phyloP scores from a whole-genome alignment of 139 green algal species.

The Picochlorum sp. region DNA sequence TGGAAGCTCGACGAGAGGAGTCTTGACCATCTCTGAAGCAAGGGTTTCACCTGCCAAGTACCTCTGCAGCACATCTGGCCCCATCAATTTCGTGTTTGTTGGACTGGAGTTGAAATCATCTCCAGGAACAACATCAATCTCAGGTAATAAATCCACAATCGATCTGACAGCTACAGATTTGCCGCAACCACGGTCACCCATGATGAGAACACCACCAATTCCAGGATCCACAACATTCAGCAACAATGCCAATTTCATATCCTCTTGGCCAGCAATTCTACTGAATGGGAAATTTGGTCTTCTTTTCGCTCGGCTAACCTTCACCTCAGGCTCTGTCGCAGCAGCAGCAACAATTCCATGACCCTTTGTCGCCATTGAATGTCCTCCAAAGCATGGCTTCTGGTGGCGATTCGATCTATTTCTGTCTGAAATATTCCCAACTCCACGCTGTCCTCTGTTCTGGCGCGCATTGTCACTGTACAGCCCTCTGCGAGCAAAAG shows the following conservation, averaged over 20 bases:
- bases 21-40: constrained; percentile 41
- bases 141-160: constrained; percentile 75
- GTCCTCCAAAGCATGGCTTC: too few relatives aligned
- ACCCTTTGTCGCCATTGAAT: too few relatives aligned
- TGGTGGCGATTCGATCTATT: too few relatives aligned
- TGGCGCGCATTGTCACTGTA: too few relatives aligned
- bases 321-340: not conserved
- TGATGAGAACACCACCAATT: constrained; percentile 88
- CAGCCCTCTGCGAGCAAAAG: too few relatives aligned
- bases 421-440: too few relatives aligned
- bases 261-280: constrained; percentile 77
- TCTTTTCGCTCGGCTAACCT: constrained; percentile 1
- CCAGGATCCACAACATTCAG: constrained; percentile 82
- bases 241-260: constrained; percentile 87
- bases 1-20: constrained; percentile 83
- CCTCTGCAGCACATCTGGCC: constrained; percentile 35
- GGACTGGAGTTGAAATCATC: constrained; percentile 87
- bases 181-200: constrained; percentile 85
- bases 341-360: not conserved
- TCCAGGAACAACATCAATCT: constrained; percentile 77
- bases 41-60: constrained; percentile 51
- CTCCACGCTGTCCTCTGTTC: too few relatives aligned
- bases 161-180: constrained; percentile 70
- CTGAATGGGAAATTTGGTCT: constrained; percentile 71
- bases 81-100: constrained; percentile 76